Conservation (phyloP, 2,329 filamentous ascomycete species). For the Talaromyces piceae region DNA sequence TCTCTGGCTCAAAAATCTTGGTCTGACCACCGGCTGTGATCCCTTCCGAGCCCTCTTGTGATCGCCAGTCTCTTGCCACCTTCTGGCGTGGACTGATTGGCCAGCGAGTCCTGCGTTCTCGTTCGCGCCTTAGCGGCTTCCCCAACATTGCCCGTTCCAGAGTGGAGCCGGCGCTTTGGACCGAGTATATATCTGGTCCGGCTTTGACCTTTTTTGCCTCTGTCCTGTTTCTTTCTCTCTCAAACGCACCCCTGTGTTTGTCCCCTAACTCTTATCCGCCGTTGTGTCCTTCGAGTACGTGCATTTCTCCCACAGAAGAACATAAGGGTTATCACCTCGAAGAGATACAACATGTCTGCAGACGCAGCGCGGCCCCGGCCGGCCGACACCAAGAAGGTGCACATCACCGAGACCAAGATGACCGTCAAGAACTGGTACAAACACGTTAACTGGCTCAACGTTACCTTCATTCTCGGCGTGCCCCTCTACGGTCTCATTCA, state of each 20-base stretch:
- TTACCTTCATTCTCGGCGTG: conserved; percentile 69
- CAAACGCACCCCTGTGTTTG: no score
- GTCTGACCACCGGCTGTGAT: no score
- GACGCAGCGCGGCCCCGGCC: conserved; percentile 26
- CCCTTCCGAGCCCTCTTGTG: no score
- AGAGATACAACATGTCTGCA: conserved; percentile 24
- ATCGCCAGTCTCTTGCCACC: no score
- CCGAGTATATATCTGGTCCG: background rate
- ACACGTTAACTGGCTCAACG: conserved; percentile 92
- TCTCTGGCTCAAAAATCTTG: no score
- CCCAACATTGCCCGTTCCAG: background rate
- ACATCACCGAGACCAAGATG: conserved; percentile 76
- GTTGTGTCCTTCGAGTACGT: no score
- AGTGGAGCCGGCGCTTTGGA: background rate
- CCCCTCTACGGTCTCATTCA: conserved; percentile 66
- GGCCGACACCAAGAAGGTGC: conserved; percentile 59
- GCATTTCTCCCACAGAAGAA: no score
- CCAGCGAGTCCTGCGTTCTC: no score
- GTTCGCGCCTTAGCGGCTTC: background rate
- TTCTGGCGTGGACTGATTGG: no score
- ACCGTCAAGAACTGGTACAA: conserved; percentile 81
- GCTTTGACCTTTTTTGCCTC: background rate
- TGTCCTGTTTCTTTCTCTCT: background rate
- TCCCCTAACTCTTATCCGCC: no score
- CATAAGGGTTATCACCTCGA: background rate